Evolutionary conservation across 352 stramenopile species (phyloP), one percentile per base, ranked within the genome.

Genomic region (Phytophthora europaea): DNA sequence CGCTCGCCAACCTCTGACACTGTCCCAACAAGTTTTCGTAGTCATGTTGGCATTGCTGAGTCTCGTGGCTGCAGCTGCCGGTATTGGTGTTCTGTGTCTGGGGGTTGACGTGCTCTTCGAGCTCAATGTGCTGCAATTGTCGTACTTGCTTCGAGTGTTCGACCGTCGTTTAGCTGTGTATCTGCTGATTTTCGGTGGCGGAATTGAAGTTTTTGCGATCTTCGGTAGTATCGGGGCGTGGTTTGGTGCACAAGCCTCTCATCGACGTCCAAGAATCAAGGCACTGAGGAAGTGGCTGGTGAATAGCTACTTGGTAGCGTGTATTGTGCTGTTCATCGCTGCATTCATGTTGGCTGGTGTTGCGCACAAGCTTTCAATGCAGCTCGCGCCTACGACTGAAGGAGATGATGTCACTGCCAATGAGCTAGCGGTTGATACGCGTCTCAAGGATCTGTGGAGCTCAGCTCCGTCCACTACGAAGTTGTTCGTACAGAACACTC

Each of bases 91-190:
- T 2, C 48, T 89, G 34, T 75, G 76, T 55, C 73, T 86, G 1
- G 86, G 86, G 2, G 15, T 91, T 13, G 88, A 94, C 58, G 69
- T 79, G 0, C 70, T 93, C 47, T 87, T 87, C 15, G 72, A 91
- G 33, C 76, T 93, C 48, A 94, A 93, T 57, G 78, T 95, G 33
- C 72, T 94, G 15, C 85, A 91, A 53, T 54, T 93, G 1, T 89
- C 88, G 51, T 83, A 84, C 28, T 31, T 93, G 28, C 54, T 94
- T 12, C 76, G 73, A 1, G 76, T 87, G 4, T 86, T 92, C 52
- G 83, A 92, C 50, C 82, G 77, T 15, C 73, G 80, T 40, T 58
- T 92, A 36, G 83, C 82, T 6, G 62, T 84, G 0, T 92, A 92
- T 31, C 60, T 93, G 23, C 62, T 90, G 2, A 43, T 61, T 2